These are phyloP conservation scores for Mrakia hoshinonis DNA, from an alignment of 768 basidiomycete species.

Conservation along the genomic window DNA sequence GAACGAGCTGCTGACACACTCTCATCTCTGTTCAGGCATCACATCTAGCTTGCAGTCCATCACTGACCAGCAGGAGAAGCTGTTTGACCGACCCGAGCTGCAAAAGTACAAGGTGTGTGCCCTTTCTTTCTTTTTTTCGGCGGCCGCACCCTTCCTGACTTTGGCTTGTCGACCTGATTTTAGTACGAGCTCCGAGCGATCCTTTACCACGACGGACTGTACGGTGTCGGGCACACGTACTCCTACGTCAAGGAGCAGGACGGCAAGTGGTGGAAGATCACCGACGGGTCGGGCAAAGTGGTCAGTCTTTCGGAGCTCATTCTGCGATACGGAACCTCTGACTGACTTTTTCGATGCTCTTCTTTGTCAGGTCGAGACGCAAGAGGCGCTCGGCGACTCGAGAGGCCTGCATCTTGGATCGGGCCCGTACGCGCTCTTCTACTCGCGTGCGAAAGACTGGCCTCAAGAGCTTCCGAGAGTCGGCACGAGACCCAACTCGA, in stretches of 20 bases:
- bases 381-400: neutral
- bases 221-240: neutral
- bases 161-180: no score
- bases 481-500: neutral
- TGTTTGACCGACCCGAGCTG: constrained; percentile 13
- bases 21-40: neutral
- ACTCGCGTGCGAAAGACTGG: constrained; percentile 4
- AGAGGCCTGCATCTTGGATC: constrained; percentile 1
- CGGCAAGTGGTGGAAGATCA: constrained; percentile 15
- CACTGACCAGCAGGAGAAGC: neutral
- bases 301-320: neutral
- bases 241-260: neutral
- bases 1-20: neutral
- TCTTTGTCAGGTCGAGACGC: neutral
- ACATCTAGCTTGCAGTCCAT: neutral
- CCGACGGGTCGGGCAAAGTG: neutral
- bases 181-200: constrained; percentile 20
- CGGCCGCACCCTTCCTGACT: neutral
- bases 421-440: constrained; percentile 2
- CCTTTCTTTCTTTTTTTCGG: neutral
- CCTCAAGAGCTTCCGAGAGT: neutral
- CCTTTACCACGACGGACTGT: constrained; percentile 3
- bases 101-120: constrained; percentile 9
- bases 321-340: neutral
- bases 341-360: neutral